Evolutionary conservation across 2,329 filamentous ascomycete genomes (phyloP).

Genomic region (Colletotrichum eremochloae): DNA sequence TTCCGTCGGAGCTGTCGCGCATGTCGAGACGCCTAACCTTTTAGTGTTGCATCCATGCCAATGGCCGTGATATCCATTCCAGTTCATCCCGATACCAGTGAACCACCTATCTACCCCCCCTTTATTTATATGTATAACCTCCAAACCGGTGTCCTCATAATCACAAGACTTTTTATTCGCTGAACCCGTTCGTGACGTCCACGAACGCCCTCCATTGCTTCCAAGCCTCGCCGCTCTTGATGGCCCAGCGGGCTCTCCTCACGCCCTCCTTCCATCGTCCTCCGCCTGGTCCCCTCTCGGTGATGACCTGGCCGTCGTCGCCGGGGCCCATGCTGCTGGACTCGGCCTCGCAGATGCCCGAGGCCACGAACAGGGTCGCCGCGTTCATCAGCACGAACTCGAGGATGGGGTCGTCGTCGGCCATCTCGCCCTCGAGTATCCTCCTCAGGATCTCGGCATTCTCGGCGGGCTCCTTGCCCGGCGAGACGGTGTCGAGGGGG

Average conservation of each 20-base stretch:
- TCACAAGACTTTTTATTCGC: background rate
- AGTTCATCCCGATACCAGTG: background rate
- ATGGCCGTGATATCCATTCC: slow-evolving; percentile 22
- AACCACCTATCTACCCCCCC: background rate
- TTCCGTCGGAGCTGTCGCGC: slow-evolving; percentile 7
- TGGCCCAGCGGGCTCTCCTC: slow-evolving; percentile 86
- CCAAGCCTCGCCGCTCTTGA: slow-evolving; percentile 89
- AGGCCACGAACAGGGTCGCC: slow-evolving; percentile 86
- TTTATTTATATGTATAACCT: background rate
- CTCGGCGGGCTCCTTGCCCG: slow-evolving; percentile 86
- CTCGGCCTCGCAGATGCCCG: slow-evolving; percentile 88
- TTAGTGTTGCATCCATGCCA: slow-evolving; percentile 2
- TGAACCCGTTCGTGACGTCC: slow-evolving; percentile 76
- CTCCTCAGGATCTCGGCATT: slow-evolving; percentile 87
- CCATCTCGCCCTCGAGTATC: slow-evolving; percentile 80
- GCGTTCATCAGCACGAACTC: slow-evolving; percentile 97
- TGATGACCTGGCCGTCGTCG: slow-evolving; percentile 84
- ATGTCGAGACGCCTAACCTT: background rate
- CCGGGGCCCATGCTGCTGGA: slow-evolving; percentile 82
- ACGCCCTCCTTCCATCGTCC: slow-evolving; percentile 96
- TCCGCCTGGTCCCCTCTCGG: slow-evolving; percentile 85
- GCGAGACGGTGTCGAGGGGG: slow-evolving; percentile 81
- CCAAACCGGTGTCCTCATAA: background rate
- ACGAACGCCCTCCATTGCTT: slow-evolving; percentile 87
- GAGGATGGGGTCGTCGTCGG: slow-evolving; percentile 84